A percentile compares a stretch with the other conserved stretches of the same genome.
phyloP scores from a whole-genome alignment of 192 early-diverging fungal species.

The Funneliformis mosseae region DNA sequence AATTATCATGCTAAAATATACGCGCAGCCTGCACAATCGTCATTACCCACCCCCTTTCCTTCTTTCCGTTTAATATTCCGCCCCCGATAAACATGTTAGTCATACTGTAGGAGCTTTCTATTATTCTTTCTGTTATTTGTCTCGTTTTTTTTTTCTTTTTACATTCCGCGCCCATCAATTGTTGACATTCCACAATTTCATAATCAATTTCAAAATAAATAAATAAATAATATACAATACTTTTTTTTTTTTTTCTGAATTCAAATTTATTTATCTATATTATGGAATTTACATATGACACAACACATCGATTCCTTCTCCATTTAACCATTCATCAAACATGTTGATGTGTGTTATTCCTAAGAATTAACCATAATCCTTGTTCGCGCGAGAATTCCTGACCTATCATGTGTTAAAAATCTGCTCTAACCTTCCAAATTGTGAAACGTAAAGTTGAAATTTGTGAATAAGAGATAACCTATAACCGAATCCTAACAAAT shows the following conservation, averaged over 20 bases:
- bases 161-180: background rate
- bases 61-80: background rate
- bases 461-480: background rate
- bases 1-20: background rate
- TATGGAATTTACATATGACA: background rate
- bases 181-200: background rate
- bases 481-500: background rate
- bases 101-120: background rate
- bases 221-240: background rate
- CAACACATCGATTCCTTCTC: background rate
- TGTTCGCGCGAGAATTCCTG: background rate
- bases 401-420: background rate
- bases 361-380: background rate
- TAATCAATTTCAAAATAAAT: background rate
- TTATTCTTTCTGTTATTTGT: too few species aligned
- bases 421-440: background rate
- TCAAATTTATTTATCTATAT: background rate
- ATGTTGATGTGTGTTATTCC: background rate
- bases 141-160: background rate
- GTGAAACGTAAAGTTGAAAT: background rate
- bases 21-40: background rate
- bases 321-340: background rate
- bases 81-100: background rate
- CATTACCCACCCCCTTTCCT: background rate
- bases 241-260: background rate